These are phyloP conservation scores for Taiozyma sp. DNA, from an alignment of 1,139 yeast species.

Conservation along the genomic window DNA sequence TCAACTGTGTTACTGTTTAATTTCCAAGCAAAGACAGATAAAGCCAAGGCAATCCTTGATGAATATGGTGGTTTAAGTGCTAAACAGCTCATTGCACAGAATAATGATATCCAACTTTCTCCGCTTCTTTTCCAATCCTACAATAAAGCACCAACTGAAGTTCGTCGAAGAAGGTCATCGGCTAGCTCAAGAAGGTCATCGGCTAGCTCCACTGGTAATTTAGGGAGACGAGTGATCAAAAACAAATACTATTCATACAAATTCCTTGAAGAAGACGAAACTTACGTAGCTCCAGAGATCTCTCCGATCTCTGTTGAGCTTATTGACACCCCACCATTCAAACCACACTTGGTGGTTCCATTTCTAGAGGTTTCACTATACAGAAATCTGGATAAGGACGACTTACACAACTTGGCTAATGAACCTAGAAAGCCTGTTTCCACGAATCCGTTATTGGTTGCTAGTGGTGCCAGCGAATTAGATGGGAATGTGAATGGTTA, in stretches of 20 bases:
- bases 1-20: constrained; percentile 49
- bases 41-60: constrained; percentile 44
- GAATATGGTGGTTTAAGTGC: constrained; percentile 32
- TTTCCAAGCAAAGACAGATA: constrained; percentile 37
- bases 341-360: constrained; percentile 61
- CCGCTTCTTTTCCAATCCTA: constrained; percentile 32
- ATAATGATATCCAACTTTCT: constrained; percentile 24
- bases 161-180: constrained; percentile 12
- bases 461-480: constrained; percentile 72
- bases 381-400: constrained; percentile 51
- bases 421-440: constrained; percentile 60
- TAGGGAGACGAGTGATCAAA: constrained; percentile 12
- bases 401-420: constrained; percentile 55
- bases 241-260: constrained; percentile 21
- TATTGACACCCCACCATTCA: constrained; percentile 68
- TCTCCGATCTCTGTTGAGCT: constrained; percentile 61
- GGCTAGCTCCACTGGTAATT: constrained; percentile 4
- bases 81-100: constrained; percentile 25
- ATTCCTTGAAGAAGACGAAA: constrained; percentile 16
- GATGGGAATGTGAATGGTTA: constrained; percentile 74
- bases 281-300: constrained; percentile 38
- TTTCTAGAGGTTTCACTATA: constrained; percentile 67
- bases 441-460: constrained; percentile 64
- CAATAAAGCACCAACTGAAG: constrained; percentile 18
- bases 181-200: neutral